phyloP scores from a whole-genome alignment of 768 basidiomycete species.

The Austroboletus eburneus region DNA sequence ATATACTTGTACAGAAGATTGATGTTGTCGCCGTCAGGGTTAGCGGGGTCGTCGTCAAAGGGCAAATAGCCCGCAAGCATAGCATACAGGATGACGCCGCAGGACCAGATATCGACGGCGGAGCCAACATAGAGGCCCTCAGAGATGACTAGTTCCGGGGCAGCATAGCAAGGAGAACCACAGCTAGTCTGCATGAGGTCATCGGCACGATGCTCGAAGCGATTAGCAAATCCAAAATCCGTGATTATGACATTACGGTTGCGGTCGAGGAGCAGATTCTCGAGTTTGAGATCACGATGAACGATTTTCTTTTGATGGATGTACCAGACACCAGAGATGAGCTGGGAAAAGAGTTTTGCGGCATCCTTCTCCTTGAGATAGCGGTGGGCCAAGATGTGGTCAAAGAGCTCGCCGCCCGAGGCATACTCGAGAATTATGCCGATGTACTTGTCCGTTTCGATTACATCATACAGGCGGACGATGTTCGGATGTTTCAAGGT shows the following conservation, averaged over 20 bases:
- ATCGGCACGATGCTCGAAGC: conserved; percentile 87
- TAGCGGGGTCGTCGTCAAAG: conserved; percentile 97
- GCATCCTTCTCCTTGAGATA: conserved; percentile 95
- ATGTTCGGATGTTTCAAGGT: conserved; percentile 96
- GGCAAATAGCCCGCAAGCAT: conserved; percentile 98
- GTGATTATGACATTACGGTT: conserved; percentile 99
- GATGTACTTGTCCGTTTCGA: conserved; percentile 99
- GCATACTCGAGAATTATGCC: conserved; percentile 99
- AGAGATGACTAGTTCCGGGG: conserved; percentile 95
- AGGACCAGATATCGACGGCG: conserved; percentile 97
- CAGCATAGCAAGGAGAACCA: conserved; percentile 96
- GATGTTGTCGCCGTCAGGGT: conserved; percentile 99
- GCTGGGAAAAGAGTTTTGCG: conserved; percentile 93
- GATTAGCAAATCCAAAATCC: conserved; percentile 98
- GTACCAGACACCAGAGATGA: conserved; percentile 98
- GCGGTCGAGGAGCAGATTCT: conserved; percentile 95
- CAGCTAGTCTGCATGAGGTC: conserved; percentile 99
- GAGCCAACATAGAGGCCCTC: conserved; percentile 97
- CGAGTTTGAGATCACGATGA: conserved; percentile 97
- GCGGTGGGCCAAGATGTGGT: conserved; percentile 96
- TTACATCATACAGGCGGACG: conserved; percentile 96
- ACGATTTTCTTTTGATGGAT: conserved; percentile 99
- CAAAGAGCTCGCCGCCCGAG: conserved; percentile 96
- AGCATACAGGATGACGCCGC: conserved; percentile 93
- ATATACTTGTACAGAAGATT: conserved; percentile 98